Evolutionary conservation across 2,329 filamentous ascomycete genomes (phyloP).

Genomic region (Metarhizium robertsii): DNA sequence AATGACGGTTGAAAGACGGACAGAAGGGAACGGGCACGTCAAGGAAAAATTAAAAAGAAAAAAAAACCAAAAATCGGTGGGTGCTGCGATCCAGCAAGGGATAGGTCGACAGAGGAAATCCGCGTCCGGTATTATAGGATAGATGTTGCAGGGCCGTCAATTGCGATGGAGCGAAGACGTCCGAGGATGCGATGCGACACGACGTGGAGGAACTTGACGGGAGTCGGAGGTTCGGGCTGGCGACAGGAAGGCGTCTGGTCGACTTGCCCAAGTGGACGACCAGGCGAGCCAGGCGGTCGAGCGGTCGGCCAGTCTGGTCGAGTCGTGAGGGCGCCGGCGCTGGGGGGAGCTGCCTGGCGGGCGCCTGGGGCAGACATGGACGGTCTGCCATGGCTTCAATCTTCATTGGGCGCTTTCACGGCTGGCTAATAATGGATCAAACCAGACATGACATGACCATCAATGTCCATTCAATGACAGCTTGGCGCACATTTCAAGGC

Average conservation of each 20-base stretch:
- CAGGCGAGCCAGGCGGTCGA: neutral
- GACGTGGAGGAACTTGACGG: neutral
- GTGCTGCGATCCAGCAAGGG: constrained; percentile 3
- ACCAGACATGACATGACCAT: too few relatives aligned
- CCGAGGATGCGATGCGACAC: constrained; percentile 4
- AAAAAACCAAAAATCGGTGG: constrained; percentile 1
- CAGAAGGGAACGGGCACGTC: neutral
- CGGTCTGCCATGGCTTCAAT: too few relatives aligned
- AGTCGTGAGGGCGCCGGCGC: neutral
- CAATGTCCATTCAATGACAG: too few relatives aligned
- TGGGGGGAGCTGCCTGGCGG: too few relatives aligned
- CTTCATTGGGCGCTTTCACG: too few relatives aligned
- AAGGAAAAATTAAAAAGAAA: neutral
- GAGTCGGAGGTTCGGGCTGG: constrained; percentile 3
- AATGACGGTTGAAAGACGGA: neutral
- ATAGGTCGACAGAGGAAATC: constrained; percentile 1
- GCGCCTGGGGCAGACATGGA: neutral
- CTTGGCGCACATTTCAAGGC: too few relatives aligned
- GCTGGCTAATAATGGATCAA: too few relatives aligned
- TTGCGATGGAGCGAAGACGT: constrained; percentile 5
- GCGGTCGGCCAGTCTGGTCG: neutral
- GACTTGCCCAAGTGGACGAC: neutral
- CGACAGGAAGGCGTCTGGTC: neutral
- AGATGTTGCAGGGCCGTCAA: neutral
- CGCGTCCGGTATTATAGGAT: neutral